phyloP scores from a whole-genome alignment of 257 asterid genomes.

The Gentiana macrophylla region DNA sequence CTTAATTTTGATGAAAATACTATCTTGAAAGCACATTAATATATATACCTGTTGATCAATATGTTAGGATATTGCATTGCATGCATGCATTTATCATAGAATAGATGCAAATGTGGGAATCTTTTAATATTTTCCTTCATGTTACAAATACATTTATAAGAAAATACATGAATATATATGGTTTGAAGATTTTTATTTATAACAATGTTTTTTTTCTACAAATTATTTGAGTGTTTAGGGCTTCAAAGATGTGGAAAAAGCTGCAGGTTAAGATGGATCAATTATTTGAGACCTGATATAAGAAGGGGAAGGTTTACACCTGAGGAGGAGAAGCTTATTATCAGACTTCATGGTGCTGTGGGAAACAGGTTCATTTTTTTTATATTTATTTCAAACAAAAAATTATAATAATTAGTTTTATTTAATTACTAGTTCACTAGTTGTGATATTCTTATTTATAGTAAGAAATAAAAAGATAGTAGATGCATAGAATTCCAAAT shows the following conservation, averaged over 20 bases:
- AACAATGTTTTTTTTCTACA: no score
- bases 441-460: neutral
- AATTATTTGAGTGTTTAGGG: slow-evolving; percentile 23
- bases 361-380: slow-evolving; percentile 69
- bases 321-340: slow-evolving; percentile 77
- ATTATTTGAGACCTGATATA: slow-evolving; percentile 88
- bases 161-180: neutral
- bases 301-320: slow-evolving; percentile 86
- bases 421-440: neutral
- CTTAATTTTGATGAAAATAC: no score
- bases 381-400: neutral
- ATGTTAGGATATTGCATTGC: no score
- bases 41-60: no score
- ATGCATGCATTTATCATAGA: neutral
- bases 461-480: no score
- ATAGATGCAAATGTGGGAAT: neutral
- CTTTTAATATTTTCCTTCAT: neutral
- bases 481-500: no score
- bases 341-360: slow-evolving; percentile 82
- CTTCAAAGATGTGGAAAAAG: slow-evolving; percentile 95
- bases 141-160: neutral
- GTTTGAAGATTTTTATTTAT: neutral
- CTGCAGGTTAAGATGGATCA: slow-evolving; percentile 88
- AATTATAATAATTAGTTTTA: neutral
- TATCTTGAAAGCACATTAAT: no score